Evolutionary conservation across 1,284 basidiomycete species (phyloP).

Genomic region (Rhizoctonia solani): DNA sequence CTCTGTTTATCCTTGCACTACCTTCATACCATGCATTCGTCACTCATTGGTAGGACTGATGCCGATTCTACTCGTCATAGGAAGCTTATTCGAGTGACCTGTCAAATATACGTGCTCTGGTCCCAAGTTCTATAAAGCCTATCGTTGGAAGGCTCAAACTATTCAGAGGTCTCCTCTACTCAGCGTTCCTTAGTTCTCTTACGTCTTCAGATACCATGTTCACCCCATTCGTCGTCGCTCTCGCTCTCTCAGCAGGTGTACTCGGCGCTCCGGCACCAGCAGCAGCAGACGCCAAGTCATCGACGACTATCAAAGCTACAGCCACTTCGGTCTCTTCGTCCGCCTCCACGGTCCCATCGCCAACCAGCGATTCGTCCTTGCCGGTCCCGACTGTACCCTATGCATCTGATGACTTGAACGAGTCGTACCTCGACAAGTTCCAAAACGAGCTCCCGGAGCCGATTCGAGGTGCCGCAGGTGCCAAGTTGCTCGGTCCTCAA

Average conservation of each 20-base stretch:
- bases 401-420: constrained; percentile 29
- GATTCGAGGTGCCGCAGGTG: constrained; percentile 38
- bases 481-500: constrained; percentile 40
- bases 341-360: too few species aligned
- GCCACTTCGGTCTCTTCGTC: too few species aligned
- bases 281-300: neutral
- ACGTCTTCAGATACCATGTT: neutral
- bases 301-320: neutral
- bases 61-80: too few species aligned
- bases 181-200: neutral
- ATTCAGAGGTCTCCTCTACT: constrained; percentile 30
- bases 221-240: constrained; percentile 12
- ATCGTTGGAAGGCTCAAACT: neutral
- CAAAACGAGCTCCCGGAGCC: constrained; percentile 34
- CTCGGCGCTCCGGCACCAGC: constrained; percentile 15
- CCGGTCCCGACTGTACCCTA: neutral
- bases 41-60: too few species aligned
- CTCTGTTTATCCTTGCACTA: neutral
- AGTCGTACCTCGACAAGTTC: constrained; percentile 7
- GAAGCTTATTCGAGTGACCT: too few species aligned
- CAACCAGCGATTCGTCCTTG: too few species aligned
- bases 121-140: constrained; percentile 5
- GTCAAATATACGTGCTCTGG: too few species aligned
- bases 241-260: constrained; percentile 9
- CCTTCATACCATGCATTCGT: neutral